Conservation (phyloP, 2,329 filamentous ascomycete genomes). For the Verticillium nubilum region DNA sequence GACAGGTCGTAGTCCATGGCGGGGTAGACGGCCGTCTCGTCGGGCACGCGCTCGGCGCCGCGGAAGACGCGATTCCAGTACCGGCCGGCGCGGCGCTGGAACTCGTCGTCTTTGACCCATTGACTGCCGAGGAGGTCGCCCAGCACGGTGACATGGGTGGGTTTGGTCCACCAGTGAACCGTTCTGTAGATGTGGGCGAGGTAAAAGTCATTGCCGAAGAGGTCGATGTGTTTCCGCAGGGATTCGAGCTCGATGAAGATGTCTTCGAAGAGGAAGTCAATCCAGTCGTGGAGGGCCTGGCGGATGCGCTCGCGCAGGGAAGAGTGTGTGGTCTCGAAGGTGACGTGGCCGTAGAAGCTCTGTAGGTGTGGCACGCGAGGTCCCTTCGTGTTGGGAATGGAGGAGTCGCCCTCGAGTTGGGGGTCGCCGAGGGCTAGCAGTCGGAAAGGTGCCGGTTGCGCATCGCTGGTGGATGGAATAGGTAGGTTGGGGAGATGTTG, state of each 20-base stretch:
- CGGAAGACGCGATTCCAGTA: conserved; percentile 79
- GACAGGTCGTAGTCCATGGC: conserved; percentile 42
- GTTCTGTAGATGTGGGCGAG: conserved; percentile 87
- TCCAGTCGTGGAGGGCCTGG: conserved; percentile 49
- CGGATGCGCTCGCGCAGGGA: conserved; percentile 48
- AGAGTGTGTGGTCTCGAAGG: conserved; percentile 37
- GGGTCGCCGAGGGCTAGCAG: conserved; percentile 86
- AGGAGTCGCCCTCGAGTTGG: conserved; percentile 88
- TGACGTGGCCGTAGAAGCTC: conserved; percentile 39
- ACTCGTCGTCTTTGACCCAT: conserved; percentile 87
- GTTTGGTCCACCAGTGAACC: conserved; percentile 75
- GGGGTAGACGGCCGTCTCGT: conserved; percentile 46
- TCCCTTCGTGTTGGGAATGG: conserved; percentile 58
- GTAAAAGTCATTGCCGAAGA: conserved; percentile 92
- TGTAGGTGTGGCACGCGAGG: conserved; percentile 49
- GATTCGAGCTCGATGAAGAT: conserved; percentile 61
- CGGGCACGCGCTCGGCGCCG: conserved; percentile 58
- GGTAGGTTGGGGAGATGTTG: conserved; percentile 19
- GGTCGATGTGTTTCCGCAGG: conserved; percentile 74
- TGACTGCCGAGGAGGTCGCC: conserved; percentile 92
- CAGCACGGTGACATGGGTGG: conserved; percentile 82
- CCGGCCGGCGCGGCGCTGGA: conserved; percentile 62
- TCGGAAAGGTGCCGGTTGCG: conserved; percentile 64
- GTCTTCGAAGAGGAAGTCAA: conserved; percentile 63
- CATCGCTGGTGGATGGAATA: conserved; percentile 18